Percentiles rank a stretch among this genome's conserved stretches.
Evolutionary conservation across 768 basidiomycete genomes (phyloP).

Genomic region (Coprinellus aureogranulatus): DNA sequence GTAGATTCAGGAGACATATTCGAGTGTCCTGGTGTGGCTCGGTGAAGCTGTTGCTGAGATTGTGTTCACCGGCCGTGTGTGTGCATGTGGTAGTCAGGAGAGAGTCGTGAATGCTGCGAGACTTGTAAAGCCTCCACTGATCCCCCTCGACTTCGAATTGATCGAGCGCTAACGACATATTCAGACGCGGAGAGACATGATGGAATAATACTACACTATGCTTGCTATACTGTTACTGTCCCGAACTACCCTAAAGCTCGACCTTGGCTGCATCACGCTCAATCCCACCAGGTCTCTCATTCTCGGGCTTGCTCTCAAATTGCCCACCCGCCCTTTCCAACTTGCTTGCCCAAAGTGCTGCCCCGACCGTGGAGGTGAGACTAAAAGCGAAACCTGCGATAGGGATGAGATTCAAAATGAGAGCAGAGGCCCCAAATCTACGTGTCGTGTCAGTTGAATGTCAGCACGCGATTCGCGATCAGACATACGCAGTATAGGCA

Average conservation of each 20-base stretch:
- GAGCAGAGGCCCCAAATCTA: slow-evolving; percentile 60
- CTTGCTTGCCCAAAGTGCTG: slow-evolving; percentile 69
- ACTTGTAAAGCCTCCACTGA: not conserved
- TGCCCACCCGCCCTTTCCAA: slow-evolving; percentile 43
- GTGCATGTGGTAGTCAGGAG: not conserved
- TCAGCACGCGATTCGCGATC: not conserved
- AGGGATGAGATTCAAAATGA: slow-evolving; percentile 61
- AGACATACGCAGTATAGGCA: slow-evolving; percentile 62
- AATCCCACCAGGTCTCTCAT: not conserved
- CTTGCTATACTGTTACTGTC: not conserved
- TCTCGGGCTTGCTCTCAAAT: not conserved
- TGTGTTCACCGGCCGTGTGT: not conserved
- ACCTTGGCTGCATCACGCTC: slow-evolving; percentile 11
- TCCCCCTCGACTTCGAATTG: not conserved
- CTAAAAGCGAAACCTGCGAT: slow-evolving; percentile 57
- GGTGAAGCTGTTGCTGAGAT: not conserved
- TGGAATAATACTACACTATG: not conserved
- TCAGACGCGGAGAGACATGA: not conserved
- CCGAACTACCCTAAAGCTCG: slow-evolving; percentile 9
- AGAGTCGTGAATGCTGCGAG: not conserved
- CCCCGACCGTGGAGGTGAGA: slow-evolving; percentile 65
- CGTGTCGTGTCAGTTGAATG: not conserved
- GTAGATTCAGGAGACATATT: slow-evolving; percentile 33
- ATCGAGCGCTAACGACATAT: not conserved
- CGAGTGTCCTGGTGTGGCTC: not conserved